phyloP scores from a whole-genome alignment of 768 basidiomycete genomes.

The Russula dissimulans region DNA sequence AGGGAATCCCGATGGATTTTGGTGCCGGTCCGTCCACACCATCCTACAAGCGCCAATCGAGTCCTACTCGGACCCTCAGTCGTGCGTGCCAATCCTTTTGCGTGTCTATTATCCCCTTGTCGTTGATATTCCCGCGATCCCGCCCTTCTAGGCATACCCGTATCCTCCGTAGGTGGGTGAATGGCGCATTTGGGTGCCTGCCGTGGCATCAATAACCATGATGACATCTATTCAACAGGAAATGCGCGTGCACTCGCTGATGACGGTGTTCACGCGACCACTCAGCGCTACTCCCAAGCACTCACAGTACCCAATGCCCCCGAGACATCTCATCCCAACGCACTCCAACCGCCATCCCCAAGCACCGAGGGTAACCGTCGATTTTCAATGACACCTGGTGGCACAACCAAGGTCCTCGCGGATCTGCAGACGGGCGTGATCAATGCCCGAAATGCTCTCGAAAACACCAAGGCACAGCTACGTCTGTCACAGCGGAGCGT shows the following conservation, averaged over 20 bases:
- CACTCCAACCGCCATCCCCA: conserved; percentile 24
- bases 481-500: conserved; percentile 75
- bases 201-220: background rate
- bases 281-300: conserved; percentile 21
- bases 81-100: conserved; percentile 42
- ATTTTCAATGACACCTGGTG: conserved; percentile 59
- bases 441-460: conserved; percentile 69
- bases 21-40: conserved; percentile 31
- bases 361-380: conserved; percentile 34
- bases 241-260: conserved; percentile 80
- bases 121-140: background rate
- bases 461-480: conserved; percentile 79
- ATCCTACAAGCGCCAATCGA: conserved; percentile 46
- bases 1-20: conserved; percentile 63
- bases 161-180: conserved; percentile 22
- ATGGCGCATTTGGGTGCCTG: background rate
- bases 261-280: conserved; percentile 40
- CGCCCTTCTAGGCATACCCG: conserved; percentile 42
- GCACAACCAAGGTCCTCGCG: conserved; percentile 80
- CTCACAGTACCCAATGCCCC: conserved; percentile 27
- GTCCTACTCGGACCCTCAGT: conserved; percentile 71
- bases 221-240: conserved; percentile 35
- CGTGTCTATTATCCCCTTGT: conserved; percentile 10
- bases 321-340: conserved; percentile 25
- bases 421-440: conserved; percentile 80